Percentiles rank a stretch among this genome's conserved stretches.
Conservation (phyloP, 192 early-diverging fungal genomes). For the Podila horticola region DNA sequence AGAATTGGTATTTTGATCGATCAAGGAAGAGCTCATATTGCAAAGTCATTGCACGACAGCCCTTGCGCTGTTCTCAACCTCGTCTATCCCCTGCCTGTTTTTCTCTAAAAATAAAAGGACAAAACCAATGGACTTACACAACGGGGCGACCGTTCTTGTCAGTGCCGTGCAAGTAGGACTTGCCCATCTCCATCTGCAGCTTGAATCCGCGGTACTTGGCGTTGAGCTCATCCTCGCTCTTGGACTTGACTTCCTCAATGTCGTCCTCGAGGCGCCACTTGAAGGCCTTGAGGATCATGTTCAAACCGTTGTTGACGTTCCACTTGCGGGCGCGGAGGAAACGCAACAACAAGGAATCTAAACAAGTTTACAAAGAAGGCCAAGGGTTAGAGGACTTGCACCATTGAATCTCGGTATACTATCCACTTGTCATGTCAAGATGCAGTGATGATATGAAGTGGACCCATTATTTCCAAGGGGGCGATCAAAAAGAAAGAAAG, state of each 20-base stretch:
- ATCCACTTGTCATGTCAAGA: neutral
- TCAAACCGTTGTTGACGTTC: constrained; percentile 79
- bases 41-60: neutral
- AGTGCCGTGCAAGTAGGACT: constrained; percentile 59
- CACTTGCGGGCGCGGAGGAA: constrained; percentile 94
- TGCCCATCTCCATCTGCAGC: constrained; percentile 58
- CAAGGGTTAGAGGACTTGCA: neutral
- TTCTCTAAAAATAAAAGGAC: constrained; percentile 8
- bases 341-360: constrained; percentile 77
- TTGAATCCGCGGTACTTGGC: constrained; percentile 45
- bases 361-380: neutral
- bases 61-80: too few relatives aligned
- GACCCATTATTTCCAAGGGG: too few relatives aligned
- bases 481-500: too few relatives aligned
- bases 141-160: constrained; percentile 61
- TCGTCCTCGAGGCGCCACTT: constrained; percentile 79
- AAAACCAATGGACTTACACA: constrained; percentile 51
- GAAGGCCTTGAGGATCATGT: constrained; percentile 77
- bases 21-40: neutral
- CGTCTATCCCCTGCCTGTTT: neutral
- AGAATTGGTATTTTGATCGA: neutral
- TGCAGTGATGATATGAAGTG: too few relatives aligned
- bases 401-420: neutral
- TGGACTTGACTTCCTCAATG: constrained; percentile 59
- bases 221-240: constrained; percentile 38